A percentile compares a stretch with the other conserved stretches of the same genome.
Conservation (phyloP, 306 rosid genomes). For the Dalbergia cochinchinensis region DNA sequence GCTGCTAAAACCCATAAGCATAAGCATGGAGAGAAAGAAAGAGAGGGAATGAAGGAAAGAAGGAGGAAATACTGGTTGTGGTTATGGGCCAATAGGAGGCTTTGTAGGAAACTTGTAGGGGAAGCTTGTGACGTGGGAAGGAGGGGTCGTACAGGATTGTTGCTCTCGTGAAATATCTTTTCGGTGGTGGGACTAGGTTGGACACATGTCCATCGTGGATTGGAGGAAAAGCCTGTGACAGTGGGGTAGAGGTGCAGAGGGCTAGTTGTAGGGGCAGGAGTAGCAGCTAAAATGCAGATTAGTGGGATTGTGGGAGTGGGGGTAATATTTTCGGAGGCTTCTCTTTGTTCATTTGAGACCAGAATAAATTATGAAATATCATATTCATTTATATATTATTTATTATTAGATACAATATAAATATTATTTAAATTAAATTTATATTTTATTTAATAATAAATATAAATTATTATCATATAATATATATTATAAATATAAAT, state of each 20-base stretch:
- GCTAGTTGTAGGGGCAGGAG: no score
- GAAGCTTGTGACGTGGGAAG: slow-evolving; percentile 2
- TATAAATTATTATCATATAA: no score
- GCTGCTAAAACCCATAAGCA: slow-evolving; percentile 11
- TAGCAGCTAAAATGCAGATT: no score
- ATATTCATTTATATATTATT: no score
- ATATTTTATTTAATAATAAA: no score
- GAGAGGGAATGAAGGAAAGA: not conserved
- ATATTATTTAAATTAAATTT: no score
- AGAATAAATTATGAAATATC: no score
- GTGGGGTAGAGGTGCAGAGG: not conserved
- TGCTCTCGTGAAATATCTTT: slow-evolving; percentile 40
- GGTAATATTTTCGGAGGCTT: no score
- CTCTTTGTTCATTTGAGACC: no score
- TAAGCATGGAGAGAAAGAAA: not conserved
- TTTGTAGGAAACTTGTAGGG: not conserved
- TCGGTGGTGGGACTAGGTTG: not conserved
- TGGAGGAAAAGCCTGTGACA: not conserved
- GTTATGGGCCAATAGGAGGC: not conserved
- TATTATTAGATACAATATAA: no score
- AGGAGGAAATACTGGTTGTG: not conserved
- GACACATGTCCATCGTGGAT: not conserved
- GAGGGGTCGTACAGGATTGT: not conserved
- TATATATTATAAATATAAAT: no score
- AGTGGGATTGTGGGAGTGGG: no score